phyloP scores from a whole-genome alignment of 1,284 basidiomycete genomes.

The Ceratorhiza oryzae-sativae region DNA sequence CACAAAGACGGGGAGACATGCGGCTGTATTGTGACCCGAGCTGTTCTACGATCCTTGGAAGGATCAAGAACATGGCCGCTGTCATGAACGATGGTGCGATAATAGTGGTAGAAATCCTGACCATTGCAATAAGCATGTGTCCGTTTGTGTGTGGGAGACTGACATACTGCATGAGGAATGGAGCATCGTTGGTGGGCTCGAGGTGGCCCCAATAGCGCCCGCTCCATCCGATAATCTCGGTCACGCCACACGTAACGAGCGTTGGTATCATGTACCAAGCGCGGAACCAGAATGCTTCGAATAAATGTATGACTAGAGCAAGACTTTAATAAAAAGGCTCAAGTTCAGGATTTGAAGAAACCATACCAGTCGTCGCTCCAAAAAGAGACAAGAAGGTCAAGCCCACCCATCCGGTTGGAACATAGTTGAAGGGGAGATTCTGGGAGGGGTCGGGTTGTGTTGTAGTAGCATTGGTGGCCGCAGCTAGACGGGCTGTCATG shows the following conservation, averaged over 20 bases:
- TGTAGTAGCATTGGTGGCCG: not conserved
- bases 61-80: constrained; percentile 45
- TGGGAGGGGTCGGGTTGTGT: constrained; percentile 4
- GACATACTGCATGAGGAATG: constrained; percentile 34
- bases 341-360: not conserved
- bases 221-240: constrained; percentile 45
- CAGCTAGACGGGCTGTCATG: constrained; percentile 4
- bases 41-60: constrained; percentile 49
- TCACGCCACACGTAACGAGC: constrained; percentile 45
- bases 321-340: not conserved
- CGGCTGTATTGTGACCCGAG: constrained; percentile 50
- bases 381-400: constrained; percentile 40
- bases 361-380: constrained; percentile 18
- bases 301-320: constrained; percentile 47
- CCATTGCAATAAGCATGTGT: not conserved
- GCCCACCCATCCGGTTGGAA: constrained; percentile 35
- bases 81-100: constrained; percentile 39
- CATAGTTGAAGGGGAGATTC: constrained; percentile 27
- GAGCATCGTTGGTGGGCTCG: constrained; percentile 10
- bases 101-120: constrained; percentile 36
- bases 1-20: constrained; percentile 46
- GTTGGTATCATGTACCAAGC: constrained; percentile 47
- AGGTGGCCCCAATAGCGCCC: constrained; percentile 29
- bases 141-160: too few relatives aligned
- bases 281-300: constrained; percentile 44